phyloP scores from a whole-genome alignment of 2,329 filamentous ascomycete species.

The Colletotrichum lindemuthianum region DNA sequence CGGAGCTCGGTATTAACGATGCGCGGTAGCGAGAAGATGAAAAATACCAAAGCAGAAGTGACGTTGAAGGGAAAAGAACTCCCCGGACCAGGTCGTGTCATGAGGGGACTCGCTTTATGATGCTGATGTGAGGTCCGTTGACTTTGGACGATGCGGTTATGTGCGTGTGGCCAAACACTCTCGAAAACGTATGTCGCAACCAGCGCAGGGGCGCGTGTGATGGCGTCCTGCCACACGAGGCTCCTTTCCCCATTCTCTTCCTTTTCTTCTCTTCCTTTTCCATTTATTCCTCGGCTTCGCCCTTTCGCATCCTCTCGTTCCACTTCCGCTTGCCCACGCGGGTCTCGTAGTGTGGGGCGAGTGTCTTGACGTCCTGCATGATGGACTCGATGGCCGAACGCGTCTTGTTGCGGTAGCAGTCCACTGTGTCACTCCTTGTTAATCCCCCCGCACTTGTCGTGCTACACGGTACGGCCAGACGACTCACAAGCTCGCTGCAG shows the following conservation, averaged over 20 bases:
- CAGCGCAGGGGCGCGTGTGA: background rate
- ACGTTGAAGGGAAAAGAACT: background rate
- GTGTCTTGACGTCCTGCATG: conserved; percentile 77
- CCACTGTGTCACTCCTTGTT: conserved; percentile 67
- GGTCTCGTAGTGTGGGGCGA: conserved; percentile 89
- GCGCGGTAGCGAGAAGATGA: conserved; percentile 10
- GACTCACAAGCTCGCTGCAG: conserved; percentile 89
- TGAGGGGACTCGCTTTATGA: conserved; percentile 30
- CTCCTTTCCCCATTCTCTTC: no score
- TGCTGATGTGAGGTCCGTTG: conserved; percentile 28
- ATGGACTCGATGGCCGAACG: conserved; percentile 80
- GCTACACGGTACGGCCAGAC: conserved; percentile 1
- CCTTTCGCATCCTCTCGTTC: conserved; percentile 64
- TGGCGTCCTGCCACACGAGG: no score
- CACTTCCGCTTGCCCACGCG: conserved; percentile 84
- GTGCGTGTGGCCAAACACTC: conserved; percentile 21
- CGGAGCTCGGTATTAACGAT: conserved; percentile 25
- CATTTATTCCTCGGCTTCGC: conserved; percentile 41
- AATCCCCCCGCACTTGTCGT: conserved; percentile 4
- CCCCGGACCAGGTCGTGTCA: conserved; percentile 2
- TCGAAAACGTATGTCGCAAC: conserved; percentile 9
- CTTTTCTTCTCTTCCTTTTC: background rate
- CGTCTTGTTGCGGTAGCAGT: conserved; percentile 94
- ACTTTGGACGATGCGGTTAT: conserved; percentile 16
- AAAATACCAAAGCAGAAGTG: conserved; percentile 5